These are phyloP conservation scores for Lachancea sp. DNA, from an alignment of 805 yeast genomes.

Conservation along the genomic window DNA sequence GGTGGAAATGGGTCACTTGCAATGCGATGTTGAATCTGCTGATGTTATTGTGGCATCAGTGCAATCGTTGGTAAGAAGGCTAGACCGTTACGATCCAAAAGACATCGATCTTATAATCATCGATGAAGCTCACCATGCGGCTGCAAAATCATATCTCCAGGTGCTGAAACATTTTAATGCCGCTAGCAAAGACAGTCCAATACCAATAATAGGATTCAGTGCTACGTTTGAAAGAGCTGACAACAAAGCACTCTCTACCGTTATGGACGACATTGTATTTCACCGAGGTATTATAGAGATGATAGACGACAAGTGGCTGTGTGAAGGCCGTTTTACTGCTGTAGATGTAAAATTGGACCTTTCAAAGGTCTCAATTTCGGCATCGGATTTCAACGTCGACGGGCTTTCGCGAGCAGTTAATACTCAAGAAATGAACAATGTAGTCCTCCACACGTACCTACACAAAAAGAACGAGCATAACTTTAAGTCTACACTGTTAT, in stretches of 20 bases:
- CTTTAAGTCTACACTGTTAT: conserved; percentile 58
- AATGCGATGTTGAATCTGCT: conserved; percentile 31
- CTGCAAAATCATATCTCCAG: conserved; percentile 57
- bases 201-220: conserved; percentile 73
- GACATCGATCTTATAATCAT: conserved; percentile 63
- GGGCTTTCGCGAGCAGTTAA: conserved; percentile 52
- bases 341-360: conserved; percentile 46
- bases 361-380: conserved; percentile 26
- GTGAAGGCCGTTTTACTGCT: conserved; percentile 59
- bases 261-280: conserved; percentile 69
- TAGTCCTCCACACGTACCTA: conserved; percentile 49
- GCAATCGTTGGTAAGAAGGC: conserved; percentile 48
- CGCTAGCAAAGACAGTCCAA: conserved; percentile 32
- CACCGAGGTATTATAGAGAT: conserved; percentile 59
- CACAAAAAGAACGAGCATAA: conserved; percentile 37
- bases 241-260: conserved; percentile 46
- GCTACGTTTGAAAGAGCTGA: conserved; percentile 85
- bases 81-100: conserved; percentile 47
- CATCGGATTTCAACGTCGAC: conserved; percentile 46
- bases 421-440: conserved; percentile 45
- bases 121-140: conserved; percentile 93
- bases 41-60: conserved; percentile 77
- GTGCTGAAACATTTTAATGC: conserved; percentile 57
- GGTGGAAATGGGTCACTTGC: conserved; percentile 60
- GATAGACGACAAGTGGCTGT: conserved; percentile 62